Evolutionary conservation across 2,329 filamentous ascomycete genomes (phyloP).

Genomic region (Pseudocercospora vitis): DNA sequence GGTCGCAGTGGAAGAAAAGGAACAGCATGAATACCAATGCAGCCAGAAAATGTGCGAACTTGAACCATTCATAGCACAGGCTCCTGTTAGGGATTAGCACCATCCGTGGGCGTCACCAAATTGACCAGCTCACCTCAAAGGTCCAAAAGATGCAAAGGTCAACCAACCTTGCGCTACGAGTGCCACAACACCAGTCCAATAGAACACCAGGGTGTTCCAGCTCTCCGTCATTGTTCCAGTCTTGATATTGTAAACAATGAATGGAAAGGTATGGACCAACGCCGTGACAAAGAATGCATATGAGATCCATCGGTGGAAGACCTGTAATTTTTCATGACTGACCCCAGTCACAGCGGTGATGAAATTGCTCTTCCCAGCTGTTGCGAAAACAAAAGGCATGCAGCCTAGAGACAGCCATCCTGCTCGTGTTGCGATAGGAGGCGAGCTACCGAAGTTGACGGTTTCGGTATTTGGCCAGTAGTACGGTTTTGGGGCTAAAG

Average conservation of each 20-base stretch:
- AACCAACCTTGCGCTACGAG: conserved; percentile 51
- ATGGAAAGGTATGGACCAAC: conserved; percentile 61
- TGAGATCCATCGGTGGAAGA: conserved; percentile 57
- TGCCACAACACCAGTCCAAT: conserved; percentile 58
- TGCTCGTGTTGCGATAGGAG: conserved; percentile 54
- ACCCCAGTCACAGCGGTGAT: conserved; percentile 57
- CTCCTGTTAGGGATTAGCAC: conserved; percentile 40
- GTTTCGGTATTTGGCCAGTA: conserved; percentile 49
- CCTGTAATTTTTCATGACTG: conserved; percentile 58
- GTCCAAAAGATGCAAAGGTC: conserved; percentile 55
- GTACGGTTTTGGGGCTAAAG: conserved; percentile 49
- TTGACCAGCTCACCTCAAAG: conserved; percentile 46
- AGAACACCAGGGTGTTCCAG: conserved; percentile 50
- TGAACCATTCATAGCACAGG: conserved; percentile 62
- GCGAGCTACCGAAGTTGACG: conserved; percentile 50
- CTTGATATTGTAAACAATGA: conserved; percentile 54
- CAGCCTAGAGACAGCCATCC: conserved; percentile 56
- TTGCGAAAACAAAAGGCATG: conserved; percentile 52
- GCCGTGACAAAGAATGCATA: conserved; percentile 59
- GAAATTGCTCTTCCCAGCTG: conserved; percentile 54
- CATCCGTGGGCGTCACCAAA: not conserved
- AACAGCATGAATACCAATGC: conserved; percentile 57
- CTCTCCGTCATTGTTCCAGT: conserved; percentile 51
- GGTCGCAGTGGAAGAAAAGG: conserved; percentile 62
- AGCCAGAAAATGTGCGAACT: conserved; percentile 55